phyloP scores from a whole-genome alignment of 2,329 filamentous ascomycete genomes.

The Penicillium frequentans region DNA sequence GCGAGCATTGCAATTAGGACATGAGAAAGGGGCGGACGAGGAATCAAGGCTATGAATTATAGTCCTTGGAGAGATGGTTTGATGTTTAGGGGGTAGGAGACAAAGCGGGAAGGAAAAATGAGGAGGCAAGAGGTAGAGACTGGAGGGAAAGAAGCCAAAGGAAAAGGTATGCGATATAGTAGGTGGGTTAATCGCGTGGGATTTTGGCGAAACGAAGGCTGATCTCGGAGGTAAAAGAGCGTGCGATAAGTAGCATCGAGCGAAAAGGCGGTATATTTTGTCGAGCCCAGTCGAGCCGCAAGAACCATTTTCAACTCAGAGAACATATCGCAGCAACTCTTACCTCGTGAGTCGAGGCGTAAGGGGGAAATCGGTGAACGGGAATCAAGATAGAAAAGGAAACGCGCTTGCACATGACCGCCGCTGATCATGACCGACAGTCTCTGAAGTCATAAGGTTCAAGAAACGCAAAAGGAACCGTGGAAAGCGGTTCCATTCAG shows the following conservation, averaged over 20 bases:
- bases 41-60: not conserved
- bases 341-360: conserved; percentile 22
- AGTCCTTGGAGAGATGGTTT: not conserved
- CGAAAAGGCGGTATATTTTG: not conserved
- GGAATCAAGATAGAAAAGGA: conserved; percentile 19
- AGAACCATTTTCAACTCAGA: conserved; percentile 22
- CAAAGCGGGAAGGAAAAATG: not conserved
- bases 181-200: not conserved
- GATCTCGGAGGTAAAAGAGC: conserved; percentile 1
- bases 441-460: conserved; percentile 28
- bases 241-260: not conserved
- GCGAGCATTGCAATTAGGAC: not conserved
- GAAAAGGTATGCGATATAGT: conserved; percentile 1
- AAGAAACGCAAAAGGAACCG: conserved; percentile 21
- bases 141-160: not conserved
- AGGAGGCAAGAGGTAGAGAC: conserved; percentile 11
- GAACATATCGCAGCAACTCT: conserved; percentile 25
- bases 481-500: conserved; percentile 17
- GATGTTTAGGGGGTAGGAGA: not conserved
- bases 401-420: conserved; percentile 29
- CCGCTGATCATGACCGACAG: conserved; percentile 31
- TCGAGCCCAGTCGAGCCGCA: conserved; percentile 1
- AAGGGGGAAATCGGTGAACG: conserved; percentile 9
- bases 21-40: conserved; percentile 5
- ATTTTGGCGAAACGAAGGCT: not conserved